Base-by-base conservation (phyloP, 805 yeast species). In the Candida sphagnicola region DNA sequence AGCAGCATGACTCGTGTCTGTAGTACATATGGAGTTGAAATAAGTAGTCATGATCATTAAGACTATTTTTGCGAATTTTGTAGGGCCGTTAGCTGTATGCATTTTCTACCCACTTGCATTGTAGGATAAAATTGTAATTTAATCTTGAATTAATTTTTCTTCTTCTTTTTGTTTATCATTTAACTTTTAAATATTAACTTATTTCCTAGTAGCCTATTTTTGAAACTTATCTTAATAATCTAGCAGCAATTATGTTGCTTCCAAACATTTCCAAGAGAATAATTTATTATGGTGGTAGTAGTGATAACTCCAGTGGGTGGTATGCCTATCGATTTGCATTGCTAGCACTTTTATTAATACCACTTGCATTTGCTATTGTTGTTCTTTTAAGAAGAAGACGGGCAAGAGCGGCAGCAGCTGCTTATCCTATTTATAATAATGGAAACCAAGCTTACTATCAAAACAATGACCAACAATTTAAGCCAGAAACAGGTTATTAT, bases 301-400 rank as follows among this genome's bases (percentile, higher is more conserved):
- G 12, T 12, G 18, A 31, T 19, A n/a, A n/a, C n/a, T n/a, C n/a
- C n/a, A 30, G 33, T 15, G 26, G 26, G 5, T 31, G 35, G 35
- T 31, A 31, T 15, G 15, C 24, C 21, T 31, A 31, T 13, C 5
- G 35, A 31, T 31, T 24, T 24, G 35, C 35, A 11, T 12, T 31
- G 10, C 21, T 31, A 5, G 35, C 35, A 13, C 21, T 31, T 10
- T 21, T 31, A 10, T 8, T 31, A 17, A 4, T 31, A 5, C 35
- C 35, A 5, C 5, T 31, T 8, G 5, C 18, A 4, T 10, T 15
- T 8, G 11, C 18, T 4, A 12, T 31, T n/a, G 8, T 31, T 19
- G 4, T 31, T 8, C 8, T 31, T 8, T 8, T 31, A 8, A 31
- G 35, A 14, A 11, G 35, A 19, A 17, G 25, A 18, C n/a, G n/a